phyloP scores from a whole-genome alignment of 192 early-diverging fungal species.

The Backusella mclennaniae region DNA sequence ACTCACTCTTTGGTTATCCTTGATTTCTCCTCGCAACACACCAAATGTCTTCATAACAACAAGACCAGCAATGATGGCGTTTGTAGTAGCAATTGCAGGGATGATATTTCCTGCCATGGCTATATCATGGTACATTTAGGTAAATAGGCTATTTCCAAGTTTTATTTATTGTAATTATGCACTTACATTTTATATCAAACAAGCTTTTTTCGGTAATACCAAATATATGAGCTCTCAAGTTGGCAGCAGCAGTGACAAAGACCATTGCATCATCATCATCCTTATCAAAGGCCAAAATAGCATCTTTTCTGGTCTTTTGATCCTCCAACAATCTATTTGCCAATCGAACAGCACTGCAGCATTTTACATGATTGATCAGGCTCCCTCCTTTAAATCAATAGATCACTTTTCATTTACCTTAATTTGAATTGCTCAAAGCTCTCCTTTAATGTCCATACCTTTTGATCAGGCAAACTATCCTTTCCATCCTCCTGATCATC shows the following conservation, averaged over 20 bases:
- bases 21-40: conserved; percentile 54
- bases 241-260: conserved; percentile 93
- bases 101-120: conserved; percentile 99
- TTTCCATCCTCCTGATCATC: conserved; percentile 19
- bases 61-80: conserved; percentile 93
- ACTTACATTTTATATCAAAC: conserved; percentile 85
- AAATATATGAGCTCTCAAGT: conserved; percentile 83
- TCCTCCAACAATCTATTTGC: conserved; percentile 44
- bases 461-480: conserved; percentile 60
- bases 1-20: conserved; percentile 55
- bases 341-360: conserved; percentile 50
- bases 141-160: neutral
- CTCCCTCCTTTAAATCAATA: neutral
- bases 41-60: conserved; percentile 88
- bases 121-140: conserved; percentile 32
- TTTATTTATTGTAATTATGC: neutral
- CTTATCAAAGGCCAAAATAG: conserved; percentile 84
- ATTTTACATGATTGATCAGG: neutral
- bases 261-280: conserved; percentile 89
- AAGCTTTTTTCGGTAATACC: conserved; percentile 74
- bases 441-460: conserved; percentile 69
- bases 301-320: conserved; percentile 47
- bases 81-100: conserved; percentile 97
- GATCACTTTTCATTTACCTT: conserved; percentile 47
- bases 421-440: conserved; percentile 68